phyloP scores from a whole-genome alignment of 106 monocot genomes.

The Acorus calamus region DNA sequence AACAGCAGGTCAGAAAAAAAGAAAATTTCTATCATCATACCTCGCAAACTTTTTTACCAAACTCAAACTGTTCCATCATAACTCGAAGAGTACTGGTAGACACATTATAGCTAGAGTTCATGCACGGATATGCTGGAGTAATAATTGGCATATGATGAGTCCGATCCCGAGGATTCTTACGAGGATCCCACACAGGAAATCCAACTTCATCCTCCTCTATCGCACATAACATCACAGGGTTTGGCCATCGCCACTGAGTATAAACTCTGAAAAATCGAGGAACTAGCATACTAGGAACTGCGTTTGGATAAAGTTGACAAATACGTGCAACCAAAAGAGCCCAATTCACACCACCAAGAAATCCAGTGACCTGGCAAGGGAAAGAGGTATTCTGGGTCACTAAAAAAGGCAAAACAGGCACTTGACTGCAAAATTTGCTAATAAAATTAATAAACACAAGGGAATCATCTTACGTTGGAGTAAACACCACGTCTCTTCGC shows the following conservation, averaged over 20 bases:
- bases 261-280: conserved; percentile 95
- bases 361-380: conserved; percentile 73
- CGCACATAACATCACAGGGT: conserved; percentile 84
- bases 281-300: conserved; percentile 85
- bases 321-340: conserved; percentile 81
- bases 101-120: conserved; percentile 99
- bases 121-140: conserved; percentile 98
- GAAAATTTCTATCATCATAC: conserved; percentile 16
- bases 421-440: neutral
- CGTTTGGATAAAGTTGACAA: conserved; percentile 97
- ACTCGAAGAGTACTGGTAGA: conserved; percentile 88
- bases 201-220: conserved; percentile 91
- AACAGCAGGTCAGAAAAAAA: neutral
- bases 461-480: conserved; percentile 68
- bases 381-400: neutral
- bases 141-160: conserved; percentile 99
- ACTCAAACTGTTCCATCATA: conserved; percentile 85
- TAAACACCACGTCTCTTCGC: conserved; percentile 93
- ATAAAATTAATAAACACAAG: neutral
- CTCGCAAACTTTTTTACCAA: conserved; percentile 79
- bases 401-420: neutral
- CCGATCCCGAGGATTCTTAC: conserved; percentile 81
- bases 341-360: conserved; percentile 98
- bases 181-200: conserved; percentile 92
- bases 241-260: conserved; percentile 98